Evolutionary conservation across 805 yeast genomes (phyloP).

Genomic region (Ogataea pini): DNA sequence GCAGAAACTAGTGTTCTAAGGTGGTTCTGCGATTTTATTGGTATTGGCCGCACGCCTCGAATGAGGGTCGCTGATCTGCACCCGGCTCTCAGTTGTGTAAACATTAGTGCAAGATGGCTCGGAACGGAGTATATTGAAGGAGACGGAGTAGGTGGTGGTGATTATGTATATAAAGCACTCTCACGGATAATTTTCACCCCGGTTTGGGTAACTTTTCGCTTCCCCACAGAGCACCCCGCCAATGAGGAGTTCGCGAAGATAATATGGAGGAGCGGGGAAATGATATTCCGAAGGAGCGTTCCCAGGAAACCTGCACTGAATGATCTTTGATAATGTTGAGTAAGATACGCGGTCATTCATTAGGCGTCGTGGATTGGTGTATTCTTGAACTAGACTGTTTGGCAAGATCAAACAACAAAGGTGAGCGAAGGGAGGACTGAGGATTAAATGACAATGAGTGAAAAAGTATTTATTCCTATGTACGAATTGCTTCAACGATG

Average conservation of each 20-base stretch:
- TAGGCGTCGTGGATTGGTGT: no score
- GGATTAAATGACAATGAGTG: no score
- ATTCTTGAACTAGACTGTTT: no score
- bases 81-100: not conserved
- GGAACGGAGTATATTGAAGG: not conserved
- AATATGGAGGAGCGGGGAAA: slow-evolving; percentile 4
- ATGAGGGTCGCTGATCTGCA: not conserved
- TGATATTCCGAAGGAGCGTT: not conserved
- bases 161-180: not conserved
- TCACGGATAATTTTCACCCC: not conserved
- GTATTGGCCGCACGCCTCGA: not conserved
- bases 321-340: no score
- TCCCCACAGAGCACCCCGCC: slow-evolving; percentile 7
- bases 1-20: not conserved
- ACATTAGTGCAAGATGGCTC: not conserved
- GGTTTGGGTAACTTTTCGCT: slow-evolving; percentile 2
- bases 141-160: no score
- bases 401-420: no score
- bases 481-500: no score
- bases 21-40: not conserved
- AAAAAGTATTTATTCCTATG: no score
- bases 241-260: slow-evolving; percentile 3
- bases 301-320: not conserved
- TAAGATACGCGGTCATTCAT: no score
- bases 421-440: not conserved